Percentiles rank a stretch among this genome's conserved stretches.
These are phyloP conservation scores for Beauveria asiatica DNA, from an alignment of 2,329 filamentous ascomycete species.

Conservation along the genomic window DNA sequence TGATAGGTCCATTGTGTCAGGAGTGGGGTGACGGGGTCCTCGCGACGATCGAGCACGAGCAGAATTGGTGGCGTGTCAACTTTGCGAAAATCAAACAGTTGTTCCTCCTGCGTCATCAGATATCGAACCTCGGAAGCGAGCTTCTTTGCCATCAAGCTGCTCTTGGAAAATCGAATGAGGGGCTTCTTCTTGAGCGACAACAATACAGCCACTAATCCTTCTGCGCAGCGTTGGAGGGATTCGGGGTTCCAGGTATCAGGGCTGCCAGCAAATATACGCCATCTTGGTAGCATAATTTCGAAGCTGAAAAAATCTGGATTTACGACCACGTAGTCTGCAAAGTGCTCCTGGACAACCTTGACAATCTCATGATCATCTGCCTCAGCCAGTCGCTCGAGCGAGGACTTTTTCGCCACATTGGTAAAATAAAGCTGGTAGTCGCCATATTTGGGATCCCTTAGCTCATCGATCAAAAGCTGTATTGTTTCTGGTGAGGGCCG, in stretches of 20 bases:
- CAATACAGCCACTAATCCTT: constrained; percentile 76
- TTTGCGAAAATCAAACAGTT: constrained; percentile 91
- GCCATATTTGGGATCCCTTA: constrained; percentile 92
- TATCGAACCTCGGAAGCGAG: constrained; percentile 88
- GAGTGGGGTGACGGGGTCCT: constrained; percentile 89
- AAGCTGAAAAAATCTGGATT: constrained; percentile 90
- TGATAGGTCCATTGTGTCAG: constrained; percentile 99
- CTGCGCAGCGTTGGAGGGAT: constrained; percentile 74
- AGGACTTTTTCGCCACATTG: constrained; percentile 95
- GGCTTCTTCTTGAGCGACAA: constrained; percentile 95
- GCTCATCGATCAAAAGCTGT: constrained; percentile 87
- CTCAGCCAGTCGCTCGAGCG: constrained; percentile 86
- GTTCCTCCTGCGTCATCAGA: constrained; percentile 88
- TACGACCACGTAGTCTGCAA: constrained; percentile 90
- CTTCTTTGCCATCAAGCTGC: constrained; percentile 84
- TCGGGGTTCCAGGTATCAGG: constrained; percentile 90
- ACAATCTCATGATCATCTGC: constrained; percentile 97
- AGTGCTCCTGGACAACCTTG: constrained; percentile 87
- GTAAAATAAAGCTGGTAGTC: constrained; percentile 98
- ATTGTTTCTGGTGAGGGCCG: constrained; percentile 88
- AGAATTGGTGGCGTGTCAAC: constrained; percentile 92
- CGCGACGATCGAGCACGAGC: constrained; percentile 79
- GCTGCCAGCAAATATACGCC: constrained; percentile 70
- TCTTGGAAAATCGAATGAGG: constrained; percentile 86
- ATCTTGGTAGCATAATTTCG: constrained; percentile 61